A percentile compares a stretch with the other conserved stretches of the same genome.
Conservation (phyloP, 1,139 yeast genomes). For the Debaryomyces subglobosus region DNA sequence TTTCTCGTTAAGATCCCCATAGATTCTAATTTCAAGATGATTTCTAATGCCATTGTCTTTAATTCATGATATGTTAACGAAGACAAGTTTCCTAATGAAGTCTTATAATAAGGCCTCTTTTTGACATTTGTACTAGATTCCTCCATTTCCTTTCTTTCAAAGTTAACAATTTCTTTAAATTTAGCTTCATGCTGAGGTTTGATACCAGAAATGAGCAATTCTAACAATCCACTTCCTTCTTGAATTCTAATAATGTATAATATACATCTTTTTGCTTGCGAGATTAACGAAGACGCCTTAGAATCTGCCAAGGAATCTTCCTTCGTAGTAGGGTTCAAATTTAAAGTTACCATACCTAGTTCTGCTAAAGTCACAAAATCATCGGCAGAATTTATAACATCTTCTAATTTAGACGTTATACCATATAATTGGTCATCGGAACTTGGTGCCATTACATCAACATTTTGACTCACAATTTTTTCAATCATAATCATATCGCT, state of each 20-base stretch:
- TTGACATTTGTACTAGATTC: conserved; percentile 23
- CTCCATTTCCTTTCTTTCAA: conserved; percentile 43
- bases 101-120: conserved; percentile 40
- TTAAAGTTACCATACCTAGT: conserved; percentile 41
- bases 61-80: conserved; percentile 69
- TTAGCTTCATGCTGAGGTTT: conserved; percentile 64
- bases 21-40: conserved; percentile 73
- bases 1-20: conserved; percentile 66
- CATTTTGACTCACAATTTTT: conserved; percentile 55
- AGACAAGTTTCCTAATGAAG: conserved; percentile 57
- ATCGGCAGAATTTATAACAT: conserved; percentile 38
- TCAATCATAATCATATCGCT: conserved; percentile 67
- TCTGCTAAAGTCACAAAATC: conserved; percentile 48
- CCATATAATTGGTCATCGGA: conserved; percentile 60
- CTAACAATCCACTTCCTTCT: conserved; percentile 70
- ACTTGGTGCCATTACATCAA: conserved; percentile 53
- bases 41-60: conserved; percentile 75
- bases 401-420: conserved; percentile 36
- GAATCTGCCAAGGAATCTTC: conserved; percentile 47
- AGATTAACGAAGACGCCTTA: conserved; percentile 58
- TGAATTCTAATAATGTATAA: conserved; percentile 83
- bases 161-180: conserved; percentile 57
- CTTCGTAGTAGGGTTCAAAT: conserved; percentile 54
- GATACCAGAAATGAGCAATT: conserved; percentile 73
- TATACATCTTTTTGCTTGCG: conserved; percentile 82